Percentiles rank a stretch among this genome's conserved stretches.
Evolutionary conservation across 2,329 filamentous ascomycete genomes (phyloP).

Genomic region (Didymosphaeria variabile): DNA sequence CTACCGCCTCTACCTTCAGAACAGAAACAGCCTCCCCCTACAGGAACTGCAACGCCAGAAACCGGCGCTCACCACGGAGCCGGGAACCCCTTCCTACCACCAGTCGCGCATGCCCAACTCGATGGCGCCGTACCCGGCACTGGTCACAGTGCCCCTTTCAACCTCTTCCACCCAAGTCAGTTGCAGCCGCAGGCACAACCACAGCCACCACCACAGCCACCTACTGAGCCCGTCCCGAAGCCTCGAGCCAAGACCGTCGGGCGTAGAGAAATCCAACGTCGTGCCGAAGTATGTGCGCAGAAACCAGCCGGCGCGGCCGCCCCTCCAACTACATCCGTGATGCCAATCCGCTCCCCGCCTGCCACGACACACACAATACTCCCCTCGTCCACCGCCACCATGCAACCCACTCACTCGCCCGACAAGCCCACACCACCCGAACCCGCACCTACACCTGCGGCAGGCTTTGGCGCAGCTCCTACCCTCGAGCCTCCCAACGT

Average conservation of each 20-base stretch:
- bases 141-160: constrained; percentile 32
- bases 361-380: constrained; percentile 25
- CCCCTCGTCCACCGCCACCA: constrained; percentile 20
- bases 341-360: constrained; percentile 47
- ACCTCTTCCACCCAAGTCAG: constrained; percentile 38
- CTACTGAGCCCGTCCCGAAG: constrained; percentile 32
- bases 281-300: constrained; percentile 65
- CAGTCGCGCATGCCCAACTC: constrained; percentile 44
- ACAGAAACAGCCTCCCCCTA: constrained; percentile 29
- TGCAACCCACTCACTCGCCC: background rate
- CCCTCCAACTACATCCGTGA: constrained; percentile 28
- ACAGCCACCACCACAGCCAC: constrained; percentile 28
- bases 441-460: constrained; percentile 19
- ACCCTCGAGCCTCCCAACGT: constrained; percentile 25
- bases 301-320: constrained; percentile 46
- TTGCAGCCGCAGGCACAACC: constrained; percentile 28
- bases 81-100: constrained; percentile 39
- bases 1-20: constrained; percentile 62
- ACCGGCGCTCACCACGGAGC: constrained; percentile 14
- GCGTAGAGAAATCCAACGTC: constrained; percentile 66
- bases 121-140: constrained; percentile 35
- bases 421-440: constrained; percentile 24
- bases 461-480: constrained; percentile 7
- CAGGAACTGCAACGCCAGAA: constrained; percentile 21
- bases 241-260: constrained; percentile 66